Evolutionary conservation across 495 filamentous ascomycete species (phyloP).

Genomic region (Diplogelasinospora grovesii): DNA sequence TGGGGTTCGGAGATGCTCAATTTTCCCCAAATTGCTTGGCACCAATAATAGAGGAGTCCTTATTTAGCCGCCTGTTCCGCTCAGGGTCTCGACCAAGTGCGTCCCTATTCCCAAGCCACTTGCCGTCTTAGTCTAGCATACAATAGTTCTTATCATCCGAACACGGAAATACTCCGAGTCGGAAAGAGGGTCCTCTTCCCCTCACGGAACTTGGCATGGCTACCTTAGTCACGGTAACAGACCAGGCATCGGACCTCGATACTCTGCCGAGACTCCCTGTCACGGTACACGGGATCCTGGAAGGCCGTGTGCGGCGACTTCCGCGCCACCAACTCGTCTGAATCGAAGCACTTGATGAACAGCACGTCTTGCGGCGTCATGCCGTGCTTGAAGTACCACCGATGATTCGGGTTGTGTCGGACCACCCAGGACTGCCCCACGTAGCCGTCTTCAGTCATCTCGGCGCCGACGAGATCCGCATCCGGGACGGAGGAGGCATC

Average conservation of each 20-base stretch:
- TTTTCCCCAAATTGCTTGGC: too few species aligned
- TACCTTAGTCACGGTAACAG: slow-evolving; percentile 19
- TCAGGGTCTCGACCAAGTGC: too few species aligned
- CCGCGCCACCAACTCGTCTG: slow-evolving; percentile 51
- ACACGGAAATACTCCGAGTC: too few species aligned
- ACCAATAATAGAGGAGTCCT: too few species aligned
- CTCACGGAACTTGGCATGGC: too few species aligned
- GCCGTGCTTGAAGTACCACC: slow-evolving; percentile 69
- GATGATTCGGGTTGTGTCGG: slow-evolving; percentile 45
- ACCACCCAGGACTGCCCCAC: slow-evolving; percentile 69
- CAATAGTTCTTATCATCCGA: too few species aligned
- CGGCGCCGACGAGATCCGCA: slow-evolving; percentile 57
- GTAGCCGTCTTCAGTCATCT: slow-evolving; percentile 62
- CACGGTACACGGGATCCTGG: slow-evolving; percentile 42
- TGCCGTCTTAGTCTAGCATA: too few species aligned
- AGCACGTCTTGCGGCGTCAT: slow-evolving; percentile 52
- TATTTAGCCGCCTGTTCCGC: too few species aligned
- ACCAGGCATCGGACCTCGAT: slow-evolving; percentile 57
- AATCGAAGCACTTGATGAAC: slow-evolving; percentile 64
- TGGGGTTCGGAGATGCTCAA: too few species aligned
- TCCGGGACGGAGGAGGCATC: slow-evolving; percentile 53
- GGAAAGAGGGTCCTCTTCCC: too few species aligned
- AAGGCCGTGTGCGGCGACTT: slow-evolving; percentile 59
- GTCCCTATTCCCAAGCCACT: too few species aligned
- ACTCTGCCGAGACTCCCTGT: slow-evolving; percentile 45